A percentile compares a stretch with the other conserved stretches of the same genome.
phyloP scores from a whole-genome alignment of 106 monocot genomes.

The Dioscorea zingiberensis region DNA sequence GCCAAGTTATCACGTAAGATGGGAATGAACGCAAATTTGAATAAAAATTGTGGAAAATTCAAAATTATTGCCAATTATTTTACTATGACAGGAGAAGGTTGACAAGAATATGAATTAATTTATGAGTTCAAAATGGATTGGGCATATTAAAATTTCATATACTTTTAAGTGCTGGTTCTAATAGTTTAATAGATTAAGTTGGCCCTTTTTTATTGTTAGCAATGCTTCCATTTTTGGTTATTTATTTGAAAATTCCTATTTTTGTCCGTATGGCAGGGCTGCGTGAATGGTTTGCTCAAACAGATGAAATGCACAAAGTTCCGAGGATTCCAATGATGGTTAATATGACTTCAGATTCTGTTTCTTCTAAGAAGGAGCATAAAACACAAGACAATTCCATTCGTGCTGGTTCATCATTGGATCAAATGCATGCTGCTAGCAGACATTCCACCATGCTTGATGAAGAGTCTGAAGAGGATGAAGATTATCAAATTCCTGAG shows the following conservation, averaged over 20 bases:
- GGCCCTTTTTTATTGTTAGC: background rate
- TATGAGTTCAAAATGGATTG: too few relatives aligned
- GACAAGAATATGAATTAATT: too few relatives aligned
- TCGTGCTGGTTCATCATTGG: constrained; percentile 21
- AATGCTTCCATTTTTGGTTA: background rate
- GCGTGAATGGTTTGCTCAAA: constrained; percentile 94
- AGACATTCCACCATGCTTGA: constrained; percentile 52
- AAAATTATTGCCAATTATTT: too few relatives aligned
- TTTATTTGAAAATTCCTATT: background rate
- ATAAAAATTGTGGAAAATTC: too few relatives aligned
- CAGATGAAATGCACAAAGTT: constrained; percentile 53
- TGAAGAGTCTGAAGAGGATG: constrained; percentile 93
- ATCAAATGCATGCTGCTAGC: constrained; percentile 37
- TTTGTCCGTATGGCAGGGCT: constrained; percentile 36
- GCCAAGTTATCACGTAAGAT: too few relatives aligned
- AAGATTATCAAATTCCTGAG: constrained; percentile 61
- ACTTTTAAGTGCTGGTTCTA: too few relatives aligned
- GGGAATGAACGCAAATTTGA: too few relatives aligned
- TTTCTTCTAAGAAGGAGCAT: constrained; percentile 44
- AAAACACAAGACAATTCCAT: constrained; percentile 33
- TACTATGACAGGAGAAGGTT: too few relatives aligned
- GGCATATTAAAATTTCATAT: too few relatives aligned
- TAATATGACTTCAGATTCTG: constrained; percentile 32
- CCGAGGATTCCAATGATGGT: constrained; percentile 75
- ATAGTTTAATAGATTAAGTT: too few relatives aligned